Percentiles rank a stretch among this genome's conserved stretches.
Conservation (phyloP, 371 early-diverging fungal genomes). For the Haplosporangium sp. region DNA sequence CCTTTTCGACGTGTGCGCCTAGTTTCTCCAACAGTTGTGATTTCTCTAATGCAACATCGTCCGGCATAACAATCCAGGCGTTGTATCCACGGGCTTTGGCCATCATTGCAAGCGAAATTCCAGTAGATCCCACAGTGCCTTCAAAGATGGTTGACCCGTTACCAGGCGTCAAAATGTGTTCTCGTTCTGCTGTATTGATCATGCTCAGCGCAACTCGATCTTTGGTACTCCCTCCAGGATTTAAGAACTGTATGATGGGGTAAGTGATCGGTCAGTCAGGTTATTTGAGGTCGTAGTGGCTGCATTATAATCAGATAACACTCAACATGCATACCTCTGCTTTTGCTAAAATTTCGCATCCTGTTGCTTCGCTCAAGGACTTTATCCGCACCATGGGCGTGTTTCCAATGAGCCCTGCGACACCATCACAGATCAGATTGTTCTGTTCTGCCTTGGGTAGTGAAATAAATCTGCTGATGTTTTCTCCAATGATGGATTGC, state of each 20-base stretch:
- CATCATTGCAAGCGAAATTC: conserved; percentile 87
- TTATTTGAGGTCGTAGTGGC: background rate
- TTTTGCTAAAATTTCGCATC: conserved; percentile 82
- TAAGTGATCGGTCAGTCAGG: background rate
- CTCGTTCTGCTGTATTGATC: conserved; percentile 81
- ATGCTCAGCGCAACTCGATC: conserved; percentile 93
- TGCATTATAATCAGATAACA: background rate
- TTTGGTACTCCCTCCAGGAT: conserved; percentile 94
- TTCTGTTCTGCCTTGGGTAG: conserved; percentile 18
- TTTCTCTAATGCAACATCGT: conserved; percentile 93
- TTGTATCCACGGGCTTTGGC: conserved; percentile 88
- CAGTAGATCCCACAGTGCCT: conserved; percentile 93
- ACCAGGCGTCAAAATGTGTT: conserved; percentile 71
- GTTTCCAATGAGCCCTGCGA: conserved; percentile 85
- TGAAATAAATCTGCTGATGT: conserved; percentile 22
- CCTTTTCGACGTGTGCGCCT: conserved; percentile 93
- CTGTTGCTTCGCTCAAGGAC: conserved; percentile 88
- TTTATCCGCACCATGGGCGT: conserved; percentile 90
- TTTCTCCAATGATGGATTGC: conserved; percentile 35
- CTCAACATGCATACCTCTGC: conserved; percentile 58
- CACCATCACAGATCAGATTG: conserved; percentile 69
- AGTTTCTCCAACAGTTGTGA: conserved; percentile 83
- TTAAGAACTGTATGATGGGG: conserved; percentile 74
- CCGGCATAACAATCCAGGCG: conserved; percentile 96
- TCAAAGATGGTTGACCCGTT: conserved; percentile 88